Base-by-base conservation (phyloP, 1,284 basidiomycete species). In the Megacollybia platyphylla region DNA sequence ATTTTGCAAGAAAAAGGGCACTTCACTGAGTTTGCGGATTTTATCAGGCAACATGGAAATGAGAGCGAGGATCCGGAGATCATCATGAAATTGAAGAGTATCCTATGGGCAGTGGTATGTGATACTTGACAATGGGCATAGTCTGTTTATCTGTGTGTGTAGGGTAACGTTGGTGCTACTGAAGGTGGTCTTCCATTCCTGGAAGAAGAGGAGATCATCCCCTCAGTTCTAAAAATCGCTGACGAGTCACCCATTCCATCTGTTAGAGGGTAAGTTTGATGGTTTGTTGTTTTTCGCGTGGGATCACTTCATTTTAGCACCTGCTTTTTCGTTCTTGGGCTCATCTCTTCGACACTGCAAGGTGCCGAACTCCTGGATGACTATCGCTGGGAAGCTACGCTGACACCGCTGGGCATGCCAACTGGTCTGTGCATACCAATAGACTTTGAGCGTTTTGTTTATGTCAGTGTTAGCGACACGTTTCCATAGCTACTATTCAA, bases 131-230 rank as follows among this genome's bases (percentile, higher is more conserved):
- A 34, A 24, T 24, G 20, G 15, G 30, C 45, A 11, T 15, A 3
- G 34, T 10, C 28, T 44, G 24, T 44, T 32, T 29, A 40, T 15
- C 34, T 42, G 37, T 42, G 5, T 42, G 5, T 20, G 15, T 51
- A 96, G 90, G 96, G 94, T 1, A 94, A 94, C 57, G 84, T 98
- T 41, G 96, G 92, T 1, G 79, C 94, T 0, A 87, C 87, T 0
- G 78, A 83, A 50, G 80, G 87, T 5, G 96, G 96, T 0, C 67
- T 98, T n/a, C 83, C 82, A 1, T 93, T 98, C 58, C 68, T 98
- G 17, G 93, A 97, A 55, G 90, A 92, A 46, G 90, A 97, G 57
- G 90, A 92, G 50, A 81, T 97, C 46, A 83, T 97, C 36, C 85
- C 88, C 11, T 76, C 79, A 7, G 84, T 99, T 44, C 70, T 97